Base-by-base conservation (phyloP, 305 asterid genomes). In the Salvia sclarea region DNA sequence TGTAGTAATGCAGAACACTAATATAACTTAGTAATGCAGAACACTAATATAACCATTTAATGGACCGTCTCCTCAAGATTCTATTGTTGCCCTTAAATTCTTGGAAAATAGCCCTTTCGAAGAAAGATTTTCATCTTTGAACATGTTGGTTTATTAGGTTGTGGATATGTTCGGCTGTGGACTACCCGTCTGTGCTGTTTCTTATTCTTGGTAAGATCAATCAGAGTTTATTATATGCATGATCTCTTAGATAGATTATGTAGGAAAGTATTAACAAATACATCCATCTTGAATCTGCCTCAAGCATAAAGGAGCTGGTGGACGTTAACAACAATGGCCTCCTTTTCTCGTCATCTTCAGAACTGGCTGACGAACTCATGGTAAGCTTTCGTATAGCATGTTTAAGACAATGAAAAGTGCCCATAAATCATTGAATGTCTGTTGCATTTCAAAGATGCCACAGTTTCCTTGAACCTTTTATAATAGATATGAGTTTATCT, bases 141-240 rank as follows among this genome's bases (percentile, higher is more conserved):
- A 60, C 49, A 28, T 58, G 55, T 52, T 69, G 59, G 68, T 68
- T 68, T 45, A 30, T 47, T 75, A 93, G 98, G 96, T 94, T 70
- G 97, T 94, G 58, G 99, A 94, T 81, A 94, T 87, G 97, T 94
- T 89, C 77, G 99, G 99, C 76, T 89, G 99, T 79, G 98, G 99
- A 58, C 79, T 94, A 62, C 98, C 98, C 3, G 97, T 94, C 69
- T 94, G 97, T 83, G 98, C 95, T 54, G 95, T 91, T 81, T 94
- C 98, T 61, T 94, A 94, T 81, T 91, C 98, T 70, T 91, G 99
- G 99, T 94, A 83, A 79, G 86, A 73, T 70, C 53, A 22, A 28
- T 25, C 61, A 22, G 40, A 7, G 11, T 56, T 12, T 61, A 45
- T 64, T 64, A 65, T 56, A 53, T 65, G 61, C 62, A 47, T 45